A percentile compares a stretch with the other conserved stretches of the same genome.
phyloP scores from a whole-genome alignment of 768 basidiomycete genomes.

The Lanmaoa pseudosensibilis region DNA sequence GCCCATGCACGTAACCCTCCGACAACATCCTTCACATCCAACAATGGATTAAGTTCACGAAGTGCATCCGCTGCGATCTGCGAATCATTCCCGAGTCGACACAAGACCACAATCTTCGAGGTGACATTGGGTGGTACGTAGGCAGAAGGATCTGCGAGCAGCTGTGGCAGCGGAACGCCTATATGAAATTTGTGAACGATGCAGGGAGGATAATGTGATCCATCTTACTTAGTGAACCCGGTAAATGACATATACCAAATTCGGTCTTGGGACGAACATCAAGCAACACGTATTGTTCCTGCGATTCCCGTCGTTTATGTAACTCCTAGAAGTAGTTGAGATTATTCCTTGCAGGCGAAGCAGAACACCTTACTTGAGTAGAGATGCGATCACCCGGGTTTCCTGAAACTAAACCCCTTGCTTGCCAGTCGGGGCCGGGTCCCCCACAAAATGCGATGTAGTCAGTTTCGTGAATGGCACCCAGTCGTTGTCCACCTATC shows the following conservation, averaged over 20 bases:
- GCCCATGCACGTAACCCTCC: slow-evolving; percentile 87
- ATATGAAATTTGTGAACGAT: slow-evolving; percentile 6
- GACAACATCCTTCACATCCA: slow-evolving; percentile 62
- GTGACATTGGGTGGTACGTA: slow-evolving; percentile 33
- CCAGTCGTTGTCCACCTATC: slow-evolving; percentile 40
- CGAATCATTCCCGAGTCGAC: slow-evolving; percentile 91
- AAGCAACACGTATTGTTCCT: slow-evolving; percentile 45
- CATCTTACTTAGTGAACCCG: slow-evolving; percentile 66
- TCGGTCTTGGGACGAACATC: slow-evolving; percentile 82
- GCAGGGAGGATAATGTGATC: not conserved
- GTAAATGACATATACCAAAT: slow-evolving; percentile 83
- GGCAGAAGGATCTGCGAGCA: slow-evolving; percentile 60
- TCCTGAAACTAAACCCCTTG: slow-evolving; percentile 48
- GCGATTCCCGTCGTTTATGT: slow-evolving; percentile 35
- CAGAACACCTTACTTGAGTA: slow-evolving; percentile 39
- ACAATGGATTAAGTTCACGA: slow-evolving; percentile 21
- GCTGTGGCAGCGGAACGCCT: slow-evolving; percentile 74
- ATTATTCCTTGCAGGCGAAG: not conserved
- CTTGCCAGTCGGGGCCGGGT: slow-evolving; percentile 62
- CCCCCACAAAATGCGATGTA: slow-evolving; percentile 90
- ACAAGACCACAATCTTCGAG: slow-evolving; percentile 58
- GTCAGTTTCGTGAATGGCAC: slow-evolving; percentile 57
- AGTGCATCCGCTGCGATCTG: slow-evolving; percentile 71
- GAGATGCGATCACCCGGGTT: slow-evolving; percentile 43
- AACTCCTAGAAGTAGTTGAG: slow-evolving; percentile 45